Evolutionary conservation across 306 rosid genomes (phyloP).

Genomic region (Alnus glutinosa): DNA sequence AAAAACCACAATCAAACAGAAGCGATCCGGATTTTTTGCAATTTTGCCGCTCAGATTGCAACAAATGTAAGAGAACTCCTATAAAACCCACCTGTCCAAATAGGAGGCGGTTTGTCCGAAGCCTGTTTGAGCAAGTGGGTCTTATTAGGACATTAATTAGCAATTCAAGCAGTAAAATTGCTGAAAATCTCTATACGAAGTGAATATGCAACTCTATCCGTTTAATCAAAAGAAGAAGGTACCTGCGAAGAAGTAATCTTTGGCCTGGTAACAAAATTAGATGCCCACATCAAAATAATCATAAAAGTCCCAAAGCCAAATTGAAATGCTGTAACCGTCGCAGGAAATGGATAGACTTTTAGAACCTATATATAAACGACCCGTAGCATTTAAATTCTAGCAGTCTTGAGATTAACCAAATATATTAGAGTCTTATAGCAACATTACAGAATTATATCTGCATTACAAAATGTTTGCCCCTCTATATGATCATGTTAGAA

Average conservation of each 20-base stretch:
- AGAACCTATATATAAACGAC: constrained; percentile 62
- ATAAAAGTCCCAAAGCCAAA: constrained; percentile 50
- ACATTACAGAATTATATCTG: not conserved
- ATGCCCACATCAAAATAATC: constrained; percentile 56
- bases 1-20: not conserved
- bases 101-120: too few species aligned
- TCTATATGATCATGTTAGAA: too few species aligned
- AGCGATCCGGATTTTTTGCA: too few species aligned
- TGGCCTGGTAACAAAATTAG: constrained; percentile 62
- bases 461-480: too few species aligned
- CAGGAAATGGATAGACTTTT: constrained; percentile 89
- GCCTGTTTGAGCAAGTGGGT: too few species aligned
- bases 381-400: constrained; percentile 27
- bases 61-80: too few species aligned
- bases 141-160: too few species aligned
- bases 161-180: too few species aligned
- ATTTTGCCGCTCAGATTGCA: too few species aligned
- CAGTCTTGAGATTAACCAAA: not conserved
- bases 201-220: not conserved
- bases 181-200: not conserved
- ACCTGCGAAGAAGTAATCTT: constrained; percentile 59
- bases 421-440: not conserved
- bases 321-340: constrained; percentile 73
- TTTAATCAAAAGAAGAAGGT: constrained; percentile 11
- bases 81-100: too few species aligned